phyloP scores from a whole-genome alignment of 1,284 basidiomycete genomes.

The Ustilago xerochloae region DNA sequence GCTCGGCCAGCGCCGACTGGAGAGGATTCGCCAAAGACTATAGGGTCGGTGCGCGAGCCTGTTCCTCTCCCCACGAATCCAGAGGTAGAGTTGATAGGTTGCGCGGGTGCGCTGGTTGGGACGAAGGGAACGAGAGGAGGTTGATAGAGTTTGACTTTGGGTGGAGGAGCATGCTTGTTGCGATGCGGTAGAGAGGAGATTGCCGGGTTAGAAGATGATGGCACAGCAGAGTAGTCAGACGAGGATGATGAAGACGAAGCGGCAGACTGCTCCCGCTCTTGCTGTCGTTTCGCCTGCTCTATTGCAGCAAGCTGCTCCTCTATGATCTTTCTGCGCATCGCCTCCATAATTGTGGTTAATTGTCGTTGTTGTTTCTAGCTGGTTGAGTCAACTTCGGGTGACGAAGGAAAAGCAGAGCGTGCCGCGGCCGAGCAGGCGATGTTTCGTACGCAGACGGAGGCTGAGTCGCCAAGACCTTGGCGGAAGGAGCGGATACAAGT shows the following conservation, averaged over 20 bases:
- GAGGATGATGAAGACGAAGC: conserved; percentile 9
- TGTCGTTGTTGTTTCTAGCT: no score
- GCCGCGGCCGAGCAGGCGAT: no score
- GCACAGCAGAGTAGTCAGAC: background rate
- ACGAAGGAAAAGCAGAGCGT: no score
- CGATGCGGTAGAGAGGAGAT: conserved; percentile 38
- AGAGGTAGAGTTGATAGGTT: background rate
- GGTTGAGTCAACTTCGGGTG: background rate
- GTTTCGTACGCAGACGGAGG: no score
- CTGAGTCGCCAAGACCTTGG: no score
- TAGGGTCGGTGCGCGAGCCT: conserved; percentile 33
- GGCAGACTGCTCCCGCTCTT: conserved; percentile 8
- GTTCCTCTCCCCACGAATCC: conserved; percentile 4
- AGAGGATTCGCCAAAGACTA: conserved; percentile 42
- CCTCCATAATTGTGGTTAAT: conserved; percentile 43
- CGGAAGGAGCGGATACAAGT: no score
- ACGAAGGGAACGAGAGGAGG: conserved; percentile 26
- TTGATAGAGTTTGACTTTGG: conserved; percentile 51
- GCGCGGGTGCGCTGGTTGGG: conserved; percentile 4
- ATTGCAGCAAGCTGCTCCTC: conserved; percentile 48
- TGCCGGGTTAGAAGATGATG: conserved; percentile 22
- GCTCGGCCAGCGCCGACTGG: conserved; percentile 16
- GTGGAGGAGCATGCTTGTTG: conserved; percentile 49
- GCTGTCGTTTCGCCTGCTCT: conserved; percentile 28
- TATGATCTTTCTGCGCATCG: conserved; percentile 48